A percentile compares a stretch with the other conserved stretches of the same genome.
Conservation (phyloP, 2,329 filamentous ascomycete genomes). For the Aphanocladium album region DNA sequence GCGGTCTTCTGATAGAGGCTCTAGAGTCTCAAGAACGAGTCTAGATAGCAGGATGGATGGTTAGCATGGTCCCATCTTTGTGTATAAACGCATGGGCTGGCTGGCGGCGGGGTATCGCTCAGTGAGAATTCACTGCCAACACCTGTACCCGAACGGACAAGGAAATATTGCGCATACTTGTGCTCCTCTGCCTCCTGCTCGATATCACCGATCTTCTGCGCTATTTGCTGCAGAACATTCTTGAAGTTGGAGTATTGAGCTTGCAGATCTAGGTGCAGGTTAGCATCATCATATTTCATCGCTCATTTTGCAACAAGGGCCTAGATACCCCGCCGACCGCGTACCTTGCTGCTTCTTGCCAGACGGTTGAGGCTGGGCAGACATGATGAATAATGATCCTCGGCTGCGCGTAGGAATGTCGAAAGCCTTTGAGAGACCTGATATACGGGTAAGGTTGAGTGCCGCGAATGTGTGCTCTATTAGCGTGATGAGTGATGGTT, state of each 20-base stretch:
- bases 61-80: not conserved
- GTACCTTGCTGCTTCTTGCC: slow-evolving; percentile 69
- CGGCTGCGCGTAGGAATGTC: not conserved
- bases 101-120: not conserved
- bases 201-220: slow-evolving; percentile 94
- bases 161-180: slow-evolving; percentile 62
- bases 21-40: slow-evolving; percentile 87
- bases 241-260: slow-evolving; percentile 74
- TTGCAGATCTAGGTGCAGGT: slow-evolving; percentile 61
- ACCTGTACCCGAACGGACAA: not conserved
- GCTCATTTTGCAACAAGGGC: not conserved
- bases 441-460: not conserved
- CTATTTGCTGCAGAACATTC: slow-evolving; percentile 79
- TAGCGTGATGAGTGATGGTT: slow-evolving; percentile 3
- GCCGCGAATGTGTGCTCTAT: not conserved
- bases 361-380: slow-evolving; percentile 39
- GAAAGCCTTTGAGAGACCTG: not conserved
- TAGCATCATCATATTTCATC: no score
- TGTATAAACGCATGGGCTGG: not conserved
- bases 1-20: slow-evolving; percentile 74
- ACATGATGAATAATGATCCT: slow-evolving; percentile 33
- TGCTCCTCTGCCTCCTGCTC: slow-evolving; percentile 97
- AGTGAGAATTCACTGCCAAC: not conserved
- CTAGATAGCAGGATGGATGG: slow-evolving; percentile 41
- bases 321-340: slow-evolving; percentile 14